Base-by-base conservation (phyloP, 2,329 filamentous ascomycete species). In the Corynespora cassiicola region DNA sequence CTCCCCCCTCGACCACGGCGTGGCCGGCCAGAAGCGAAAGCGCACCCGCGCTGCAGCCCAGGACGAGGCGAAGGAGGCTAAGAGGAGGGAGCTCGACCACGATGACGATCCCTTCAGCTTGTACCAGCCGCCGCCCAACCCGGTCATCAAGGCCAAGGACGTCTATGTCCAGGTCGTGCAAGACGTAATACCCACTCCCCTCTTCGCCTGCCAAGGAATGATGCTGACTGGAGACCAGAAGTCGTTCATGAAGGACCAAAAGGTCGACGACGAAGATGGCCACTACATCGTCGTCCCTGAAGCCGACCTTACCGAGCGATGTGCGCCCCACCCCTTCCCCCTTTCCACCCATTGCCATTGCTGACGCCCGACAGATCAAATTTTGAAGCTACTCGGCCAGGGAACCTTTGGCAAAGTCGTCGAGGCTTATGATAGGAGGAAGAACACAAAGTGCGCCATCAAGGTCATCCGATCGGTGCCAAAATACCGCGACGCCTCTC, bases 371-470 rank as follows among this genome's bases (percentile, higher is more conserved):
- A 17, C 53, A 96, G 91, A 97, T 69, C 84, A 88, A 73, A 92
- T 99, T 56, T 78, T 87, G 46, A 90, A 90, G 56, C 79, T 97
- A 18, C 85, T 99, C 9, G 94, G 94, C 15, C 94, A 99, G 72
- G 94, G 94, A 49, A 99, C 94, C 0, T 99, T 99, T 65, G 94
- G 94, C 63, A 99, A 99, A 70, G 94, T 99, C 11, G 94, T 99
- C 12, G 87, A 96, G 69, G 94, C 94, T 35, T 85, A 82, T 55
- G 94, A 99, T 65, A 82, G 82, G 45, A 81, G 81, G 57, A 85
- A 84, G 48, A 86, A 86, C 44, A 80, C 79, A 54, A 89, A 91
- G 65, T 95, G 95, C 53, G 94, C 94, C 21, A 90, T 99, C 70
- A 99, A 99, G 70, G 95, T 99, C 68, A 97, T 99, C 52, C 86